These are phyloP conservation scores for Eucalyptus caleyi DNA, from an alignment of 345 rosid genomes.

Conservation along the genomic window DNA sequence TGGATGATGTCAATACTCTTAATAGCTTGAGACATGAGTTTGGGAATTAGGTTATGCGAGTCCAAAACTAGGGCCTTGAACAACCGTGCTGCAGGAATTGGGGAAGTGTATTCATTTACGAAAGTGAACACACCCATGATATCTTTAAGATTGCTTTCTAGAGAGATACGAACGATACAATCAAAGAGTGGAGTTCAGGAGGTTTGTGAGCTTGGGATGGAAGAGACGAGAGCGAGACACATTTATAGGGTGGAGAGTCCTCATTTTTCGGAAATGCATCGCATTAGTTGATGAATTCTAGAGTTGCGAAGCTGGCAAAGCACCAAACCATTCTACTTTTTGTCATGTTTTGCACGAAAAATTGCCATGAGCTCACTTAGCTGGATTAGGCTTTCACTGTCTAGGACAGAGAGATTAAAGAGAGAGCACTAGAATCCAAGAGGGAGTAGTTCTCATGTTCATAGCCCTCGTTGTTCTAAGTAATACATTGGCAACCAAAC, in stretches of 20 bases:
- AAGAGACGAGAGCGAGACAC: not conserved
- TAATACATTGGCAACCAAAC: not conserved
- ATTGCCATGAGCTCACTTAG: not conserved
- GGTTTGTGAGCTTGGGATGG: not conserved
- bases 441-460: not conserved
- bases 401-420: not conserved
- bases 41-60: conserved; percentile 6
- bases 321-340: not conserved
- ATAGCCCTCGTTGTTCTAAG: not conserved
- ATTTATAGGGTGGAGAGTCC: not conserved
- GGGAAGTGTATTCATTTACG: not conserved
- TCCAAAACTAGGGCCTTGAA: conserved; percentile 19
- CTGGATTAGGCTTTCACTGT: not conserved
- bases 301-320: not conserved
- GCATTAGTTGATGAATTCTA: not conserved
- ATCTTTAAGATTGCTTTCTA: not conserved
- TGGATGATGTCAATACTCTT: conserved; percentile 5
- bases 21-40: conserved; percentile 11
- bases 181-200: not conserved
- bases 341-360: not conserved
- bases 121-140: conserved; percentile 7
- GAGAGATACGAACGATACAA: not conserved
- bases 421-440: not conserved
- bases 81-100: conserved; percentile 11
- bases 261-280: not conserved